These are phyloP conservation scores for Neurospora sp. DNA, from an alignment of 2,329 filamentous ascomycete species.

Conservation along the genomic window DNA sequence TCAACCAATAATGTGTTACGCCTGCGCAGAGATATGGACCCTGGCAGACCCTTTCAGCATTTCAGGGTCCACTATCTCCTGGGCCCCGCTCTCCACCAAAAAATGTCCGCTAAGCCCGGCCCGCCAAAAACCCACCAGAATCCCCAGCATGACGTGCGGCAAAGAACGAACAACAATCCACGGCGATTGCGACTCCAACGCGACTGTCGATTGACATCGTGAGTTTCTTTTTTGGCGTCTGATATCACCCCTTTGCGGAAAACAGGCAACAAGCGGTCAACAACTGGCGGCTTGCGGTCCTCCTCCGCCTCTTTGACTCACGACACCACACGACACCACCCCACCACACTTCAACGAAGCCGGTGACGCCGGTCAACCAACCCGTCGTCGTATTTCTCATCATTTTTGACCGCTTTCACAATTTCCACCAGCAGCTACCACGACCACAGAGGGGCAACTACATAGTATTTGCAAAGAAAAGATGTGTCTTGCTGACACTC, in stretches of 20 bases:
- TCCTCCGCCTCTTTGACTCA: not conserved
- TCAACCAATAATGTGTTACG: not conserved
- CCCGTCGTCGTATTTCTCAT: not conserved
- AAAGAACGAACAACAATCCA: not conserved
- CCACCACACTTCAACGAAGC: not conserved
- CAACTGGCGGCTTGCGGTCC: not conserved
- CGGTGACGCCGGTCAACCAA: not conserved
- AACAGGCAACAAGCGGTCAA: not conserved
- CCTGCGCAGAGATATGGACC: not conserved
- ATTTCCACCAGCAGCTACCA: not conserved
- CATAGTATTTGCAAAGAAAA: not conserved
- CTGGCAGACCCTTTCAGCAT: not conserved
- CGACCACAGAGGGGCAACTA: not conserved
- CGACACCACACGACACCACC: not conserved
- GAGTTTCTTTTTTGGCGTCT: not conserved
- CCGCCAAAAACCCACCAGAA: not conserved
- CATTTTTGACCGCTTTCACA: not conserved
- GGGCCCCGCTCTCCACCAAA: not conserved
- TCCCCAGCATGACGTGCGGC: not conserved
- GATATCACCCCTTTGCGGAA: not conserved
- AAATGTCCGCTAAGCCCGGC: not conserved
- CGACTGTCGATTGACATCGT: not conserved
- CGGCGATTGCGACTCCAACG: not conserved
- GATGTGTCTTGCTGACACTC: not conserved
- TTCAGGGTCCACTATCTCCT: not conserved